Percentiles rank a stretch among this genome's conserved stretches.
These are phyloP conservation scores for Capsicum pubescens DNA, from an alignment of 257 asterid genomes.

Conservation along the genomic window DNA sequence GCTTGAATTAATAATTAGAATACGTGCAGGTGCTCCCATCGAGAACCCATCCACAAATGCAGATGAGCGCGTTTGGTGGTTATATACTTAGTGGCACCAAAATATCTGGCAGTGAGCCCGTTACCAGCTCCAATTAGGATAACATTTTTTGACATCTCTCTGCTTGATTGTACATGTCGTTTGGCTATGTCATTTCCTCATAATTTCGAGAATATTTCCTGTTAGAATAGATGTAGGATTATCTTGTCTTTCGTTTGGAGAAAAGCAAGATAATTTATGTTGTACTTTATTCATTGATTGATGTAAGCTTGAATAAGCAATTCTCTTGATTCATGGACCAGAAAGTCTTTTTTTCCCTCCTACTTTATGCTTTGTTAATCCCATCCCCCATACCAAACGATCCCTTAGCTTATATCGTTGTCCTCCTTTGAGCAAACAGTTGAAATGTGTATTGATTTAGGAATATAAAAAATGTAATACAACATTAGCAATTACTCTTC, in stretches of 20 bases:
- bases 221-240: slow-evolving; percentile 24
- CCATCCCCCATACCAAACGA: too few relatives aligned
- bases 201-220: not conserved
- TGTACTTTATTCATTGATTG: slow-evolving; percentile 22
- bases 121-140: not conserved
- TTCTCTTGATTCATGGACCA: not conserved
- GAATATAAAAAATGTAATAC: not conserved
- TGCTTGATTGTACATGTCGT: not conserved
- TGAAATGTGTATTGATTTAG: not conserved
- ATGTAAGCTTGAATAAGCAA: slow-evolving; percentile 1
- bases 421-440: not conserved
- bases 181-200: not conserved
- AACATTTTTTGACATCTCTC: not conserved
- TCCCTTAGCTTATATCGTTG: not conserved
- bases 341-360: not conserved
- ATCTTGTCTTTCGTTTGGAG: not conserved
- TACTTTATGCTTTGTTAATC: not conserved
- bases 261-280: not conserved
- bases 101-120: slow-evolving; percentile 40
- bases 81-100: slow-evolving; percentile 79
- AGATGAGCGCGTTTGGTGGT: slow-evolving; percentile 92
- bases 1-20: not conserved
- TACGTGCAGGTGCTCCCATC: slow-evolving; percentile 81
- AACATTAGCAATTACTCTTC: not conserved
- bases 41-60: slow-evolving; percentile 96